Evolutionary conservation across 2,329 filamentous ascomycete genomes (phyloP), one percentile per base, ranked within the genome.

Genomic region (Cryoendolithus antarcticus): DNA sequence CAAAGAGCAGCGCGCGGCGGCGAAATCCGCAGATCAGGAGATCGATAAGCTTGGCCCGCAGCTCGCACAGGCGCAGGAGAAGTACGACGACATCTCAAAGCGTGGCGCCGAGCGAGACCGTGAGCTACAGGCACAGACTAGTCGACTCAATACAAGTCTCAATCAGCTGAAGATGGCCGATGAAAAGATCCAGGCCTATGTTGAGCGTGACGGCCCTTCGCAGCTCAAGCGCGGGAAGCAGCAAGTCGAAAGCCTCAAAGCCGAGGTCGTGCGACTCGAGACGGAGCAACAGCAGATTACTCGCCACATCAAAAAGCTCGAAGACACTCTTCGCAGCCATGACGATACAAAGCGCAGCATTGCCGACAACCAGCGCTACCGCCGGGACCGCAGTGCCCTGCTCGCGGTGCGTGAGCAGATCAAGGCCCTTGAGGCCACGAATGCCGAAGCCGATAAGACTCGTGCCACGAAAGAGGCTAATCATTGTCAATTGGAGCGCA

Each of bases 301-400:
- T 2, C 68, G 72, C 15, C 74, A 81, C 40, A 77, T 84, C 44
- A 91, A 93, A 60, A 78, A 79, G 49, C 71, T 94, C 37, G 81
- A 82, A 47, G 74, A 82, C 35, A 80, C 86, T 38, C 72, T 88
- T 37, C 76, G 78, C 50, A 85, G 86, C 53, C 82, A 84, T 41
- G 82, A 88, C 47, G 77, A 80, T 42, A 88, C 80, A 40, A 89
- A 86, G 63, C 81, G 84, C 51, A 86, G 84, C 47, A 94, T 98
- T 50, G 71, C 70, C 13, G 86, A 96, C 57, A 98, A 98, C 52
- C 66, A 96, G 37, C 79, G 79, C 45, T 94, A 86, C 58, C 82
- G 91, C 42, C 80, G 81, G 55, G 80, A 83, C 44, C 69, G 77
- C 40, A 73, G 77, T 39, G 71, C 79, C 30, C 69, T 95, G 2